Evolutionary conservation across 2,329 filamentous ascomycete genomes (phyloP).

Genomic region (Fusarium devonianum): DNA sequence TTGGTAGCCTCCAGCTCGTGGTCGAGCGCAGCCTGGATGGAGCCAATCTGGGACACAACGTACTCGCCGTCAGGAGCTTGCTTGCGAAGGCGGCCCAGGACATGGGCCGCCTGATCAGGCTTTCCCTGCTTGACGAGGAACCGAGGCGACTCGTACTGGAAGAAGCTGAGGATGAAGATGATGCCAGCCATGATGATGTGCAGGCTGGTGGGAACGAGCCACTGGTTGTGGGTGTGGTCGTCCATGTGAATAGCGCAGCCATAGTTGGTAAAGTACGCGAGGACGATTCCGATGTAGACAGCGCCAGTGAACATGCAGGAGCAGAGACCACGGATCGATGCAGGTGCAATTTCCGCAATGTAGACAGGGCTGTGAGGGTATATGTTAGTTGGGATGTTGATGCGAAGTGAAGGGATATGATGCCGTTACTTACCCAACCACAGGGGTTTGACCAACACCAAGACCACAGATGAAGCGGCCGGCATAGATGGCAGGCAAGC

Average conservation of each 20-base stretch:
- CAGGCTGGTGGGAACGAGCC: conserved; percentile 75
- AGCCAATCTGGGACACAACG: conserved; percentile 66
- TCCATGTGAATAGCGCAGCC: conserved; percentile 61
- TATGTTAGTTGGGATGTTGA: neutral
- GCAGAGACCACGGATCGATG: conserved; percentile 74
- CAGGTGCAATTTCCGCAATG: conserved; percentile 75
- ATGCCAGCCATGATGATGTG: conserved; percentile 80
- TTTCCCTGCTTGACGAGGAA: conserved; percentile 72
- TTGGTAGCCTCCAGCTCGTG: conserved; percentile 75
- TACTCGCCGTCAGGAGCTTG: conserved; percentile 67
- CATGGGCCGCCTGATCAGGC: conserved; percentile 62
- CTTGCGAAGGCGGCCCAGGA: conserved; percentile 65
- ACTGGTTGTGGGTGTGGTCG: conserved; percentile 56
- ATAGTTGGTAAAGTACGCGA: conserved; percentile 80
- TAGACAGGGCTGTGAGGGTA: conserved; percentile 70
- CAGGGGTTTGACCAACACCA: conserved; percentile 71
- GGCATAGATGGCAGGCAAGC: conserved; percentile 65
- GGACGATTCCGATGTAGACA: conserved; percentile 79
- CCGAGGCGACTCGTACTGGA: conserved; percentile 74
- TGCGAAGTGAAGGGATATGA: neutral
- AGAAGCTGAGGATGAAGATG: conserved; percentile 73
- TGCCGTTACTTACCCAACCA: conserved; percentile 57
- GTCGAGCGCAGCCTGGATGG: conserved; percentile 71
- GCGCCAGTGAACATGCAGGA: conserved; percentile 62
- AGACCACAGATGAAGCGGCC: conserved; percentile 72